Conservation (phyloP, 441 rosid species). For the Capsella rubella region DNA sequence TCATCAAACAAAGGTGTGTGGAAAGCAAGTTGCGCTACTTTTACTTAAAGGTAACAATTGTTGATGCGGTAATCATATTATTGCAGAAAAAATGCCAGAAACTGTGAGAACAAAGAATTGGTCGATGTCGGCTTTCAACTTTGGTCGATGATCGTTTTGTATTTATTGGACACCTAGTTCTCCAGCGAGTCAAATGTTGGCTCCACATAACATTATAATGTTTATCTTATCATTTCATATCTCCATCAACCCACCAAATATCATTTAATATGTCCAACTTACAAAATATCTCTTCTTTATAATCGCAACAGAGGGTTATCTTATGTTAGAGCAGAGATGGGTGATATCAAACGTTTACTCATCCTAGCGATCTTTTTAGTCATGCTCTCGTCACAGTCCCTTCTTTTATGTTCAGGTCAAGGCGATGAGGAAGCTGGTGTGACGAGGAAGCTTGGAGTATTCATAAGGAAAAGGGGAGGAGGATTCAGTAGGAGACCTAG, state of each 20-base stretch:
- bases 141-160: constrained; percentile 13
- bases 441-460: constrained; percentile 40
- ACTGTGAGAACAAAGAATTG: neutral
- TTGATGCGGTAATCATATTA: constrained; percentile 28
- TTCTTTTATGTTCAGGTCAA: constrained; percentile 39
- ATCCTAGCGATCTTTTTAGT: constrained; percentile 26
- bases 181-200: constrained; percentile 16
- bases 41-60: constrained; percentile 1
- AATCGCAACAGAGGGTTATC: constrained; percentile 18
- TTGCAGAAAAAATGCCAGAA: neutral
- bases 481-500: neutral
- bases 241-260: constrained; percentile 14
- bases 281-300: constrained; percentile 28
- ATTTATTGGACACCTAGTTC: neutral
- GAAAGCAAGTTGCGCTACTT: constrained; percentile 32
- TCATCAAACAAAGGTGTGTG: constrained; percentile 20
- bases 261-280: neutral
- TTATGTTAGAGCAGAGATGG: constrained; percentile 31
- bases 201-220: constrained; percentile 32
- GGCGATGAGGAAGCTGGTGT: constrained; percentile 22
- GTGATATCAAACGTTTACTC: constrained; percentile 30
- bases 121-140: constrained; percentile 21
- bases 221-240: constrained; percentile 23
- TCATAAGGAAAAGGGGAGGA: constrained; percentile 22
- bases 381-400: constrained; percentile 35